Percentiles rank a stretch among this genome's conserved stretches.
Evolutionary conservation across 352 stramenopile genomes (phyloP).

Genomic region (Albugo laibachii): DNA sequence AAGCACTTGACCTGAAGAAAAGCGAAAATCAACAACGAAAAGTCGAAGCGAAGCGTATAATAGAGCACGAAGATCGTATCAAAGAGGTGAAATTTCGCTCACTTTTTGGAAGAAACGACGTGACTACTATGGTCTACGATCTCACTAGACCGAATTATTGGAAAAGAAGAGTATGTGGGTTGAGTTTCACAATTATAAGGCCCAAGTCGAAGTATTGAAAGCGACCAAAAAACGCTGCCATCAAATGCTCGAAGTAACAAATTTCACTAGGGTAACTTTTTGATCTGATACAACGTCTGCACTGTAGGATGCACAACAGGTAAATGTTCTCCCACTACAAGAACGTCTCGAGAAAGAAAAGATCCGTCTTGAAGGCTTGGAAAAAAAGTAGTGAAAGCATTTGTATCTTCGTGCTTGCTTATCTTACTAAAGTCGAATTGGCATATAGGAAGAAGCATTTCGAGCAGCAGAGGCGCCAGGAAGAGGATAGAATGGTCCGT

Average conservation of each 20-base stretch:
- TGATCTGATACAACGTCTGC: neutral
- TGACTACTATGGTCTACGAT: neutral
- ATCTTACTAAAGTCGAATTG: neutral
- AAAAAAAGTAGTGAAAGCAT: slow-evolving; percentile 12
- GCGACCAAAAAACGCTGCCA: slow-evolving; percentile 41
- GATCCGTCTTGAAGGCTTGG: neutral
- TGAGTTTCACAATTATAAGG: slow-evolving; percentile 58
- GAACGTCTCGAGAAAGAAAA: slow-evolving; percentile 29
- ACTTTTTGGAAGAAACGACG: neutral
- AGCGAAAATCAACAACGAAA: slow-evolving; percentile 63
- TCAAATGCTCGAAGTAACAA: slow-evolving; percentile 37
- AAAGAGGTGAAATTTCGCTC: slow-evolving; percentile 24
- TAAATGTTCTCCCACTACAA: slow-evolving; percentile 40
- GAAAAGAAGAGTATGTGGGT: slow-evolving; percentile 78
- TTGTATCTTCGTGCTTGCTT: slow-evolving; percentile 40
- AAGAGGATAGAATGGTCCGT: slow-evolving; percentile 18
- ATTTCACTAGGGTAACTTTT: neutral
- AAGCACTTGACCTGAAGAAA: slow-evolving; percentile 62
- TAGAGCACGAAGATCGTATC: slow-evolving; percentile 58
- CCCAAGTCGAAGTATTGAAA: slow-evolving; percentile 42
- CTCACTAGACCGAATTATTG: slow-evolving; percentile 45
- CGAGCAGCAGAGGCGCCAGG: slow-evolving; percentile 23
- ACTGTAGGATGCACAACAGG: slow-evolving; percentile 33
- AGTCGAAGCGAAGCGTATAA: slow-evolving; percentile 68
- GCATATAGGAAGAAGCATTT: slow-evolving; percentile 22